phyloP scores from a whole-genome alignment of 2,329 filamentous ascomycete species.

The Talaromyces verruculosus region DNA sequence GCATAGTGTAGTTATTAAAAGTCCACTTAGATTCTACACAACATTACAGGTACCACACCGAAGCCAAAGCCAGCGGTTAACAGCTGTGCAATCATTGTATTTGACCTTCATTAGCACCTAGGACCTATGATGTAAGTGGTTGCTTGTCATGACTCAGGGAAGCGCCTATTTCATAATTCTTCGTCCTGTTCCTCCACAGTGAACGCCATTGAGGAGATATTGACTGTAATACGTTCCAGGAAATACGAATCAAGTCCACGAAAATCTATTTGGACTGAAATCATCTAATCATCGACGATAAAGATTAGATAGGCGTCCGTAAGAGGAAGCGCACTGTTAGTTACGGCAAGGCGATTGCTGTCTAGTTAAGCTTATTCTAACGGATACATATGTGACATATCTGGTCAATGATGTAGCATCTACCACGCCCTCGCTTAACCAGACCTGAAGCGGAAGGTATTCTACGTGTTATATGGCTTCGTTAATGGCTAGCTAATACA shows the following conservation, averaged over 20 bases:
- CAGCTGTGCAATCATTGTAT: background rate
- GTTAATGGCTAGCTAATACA: background rate
- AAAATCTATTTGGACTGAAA: background rate
- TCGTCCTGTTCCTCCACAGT: background rate
- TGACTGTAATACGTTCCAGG: background rate
- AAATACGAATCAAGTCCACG: background rate
- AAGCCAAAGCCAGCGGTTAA: background rate
- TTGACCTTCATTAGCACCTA: background rate
- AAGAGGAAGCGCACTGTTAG: background rate
- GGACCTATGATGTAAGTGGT: constrained; percentile 9
- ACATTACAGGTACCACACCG: background rate
- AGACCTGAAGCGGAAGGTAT: background rate
- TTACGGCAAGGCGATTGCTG: background rate
- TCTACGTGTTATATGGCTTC: background rate
- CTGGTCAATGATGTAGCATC: background rate
- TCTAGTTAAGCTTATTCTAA: constrained; percentile 2
- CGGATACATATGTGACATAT: background rate
- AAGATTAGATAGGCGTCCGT: background rate
- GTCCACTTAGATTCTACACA: background rate
- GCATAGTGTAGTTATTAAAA: background rate
- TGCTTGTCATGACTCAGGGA: constrained; percentile 4
- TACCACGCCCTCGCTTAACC: background rate
- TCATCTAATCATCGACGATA: background rate
- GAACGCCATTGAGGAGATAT: background rate
- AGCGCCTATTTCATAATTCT: background rate